Conservation (phyloP, 306 rosid genomes). For the Castanea mollissima region DNA sequence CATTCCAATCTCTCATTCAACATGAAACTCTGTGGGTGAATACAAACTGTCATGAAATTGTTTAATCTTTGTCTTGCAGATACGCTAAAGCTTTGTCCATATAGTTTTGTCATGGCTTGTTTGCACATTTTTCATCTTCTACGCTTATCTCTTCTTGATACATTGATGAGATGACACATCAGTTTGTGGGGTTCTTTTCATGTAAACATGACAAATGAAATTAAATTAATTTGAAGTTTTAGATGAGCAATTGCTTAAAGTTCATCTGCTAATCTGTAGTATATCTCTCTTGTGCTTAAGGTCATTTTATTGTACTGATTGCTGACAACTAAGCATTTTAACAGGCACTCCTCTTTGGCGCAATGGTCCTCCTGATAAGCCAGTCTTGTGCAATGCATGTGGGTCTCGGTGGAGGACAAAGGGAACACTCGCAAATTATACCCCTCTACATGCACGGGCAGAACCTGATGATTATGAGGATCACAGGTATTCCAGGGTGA, state of each 20-base stretch:
- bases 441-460: conserved; percentile 94
- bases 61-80: neutral
- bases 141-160: neutral
- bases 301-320: conserved; percentile 16
- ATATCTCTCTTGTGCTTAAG: neutral
- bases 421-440: conserved; percentile 95
- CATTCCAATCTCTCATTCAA: neutral
- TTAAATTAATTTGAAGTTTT: conserved; percentile 15
- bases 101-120: neutral
- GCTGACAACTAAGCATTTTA: conserved; percentile 42
- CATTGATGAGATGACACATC: neutral
- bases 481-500: conserved; percentile 63
- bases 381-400: conserved; percentile 97
- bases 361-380: conserved; percentile 98
- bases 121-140: neutral
- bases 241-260: conserved; percentile 15
- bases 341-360: conserved; percentile 99
- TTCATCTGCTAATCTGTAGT: conserved; percentile 15
- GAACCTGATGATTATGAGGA: conserved; percentile 83
- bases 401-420: conserved; percentile 99
- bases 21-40: neutral
- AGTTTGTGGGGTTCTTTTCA: neutral
- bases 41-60: neutral
- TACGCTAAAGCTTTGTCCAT: neutral
- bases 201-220: conserved; percentile 12